phyloP scores from a whole-genome alignment of 2,329 filamentous ascomycete species.

The Bipolaris bicolor region DNA sequence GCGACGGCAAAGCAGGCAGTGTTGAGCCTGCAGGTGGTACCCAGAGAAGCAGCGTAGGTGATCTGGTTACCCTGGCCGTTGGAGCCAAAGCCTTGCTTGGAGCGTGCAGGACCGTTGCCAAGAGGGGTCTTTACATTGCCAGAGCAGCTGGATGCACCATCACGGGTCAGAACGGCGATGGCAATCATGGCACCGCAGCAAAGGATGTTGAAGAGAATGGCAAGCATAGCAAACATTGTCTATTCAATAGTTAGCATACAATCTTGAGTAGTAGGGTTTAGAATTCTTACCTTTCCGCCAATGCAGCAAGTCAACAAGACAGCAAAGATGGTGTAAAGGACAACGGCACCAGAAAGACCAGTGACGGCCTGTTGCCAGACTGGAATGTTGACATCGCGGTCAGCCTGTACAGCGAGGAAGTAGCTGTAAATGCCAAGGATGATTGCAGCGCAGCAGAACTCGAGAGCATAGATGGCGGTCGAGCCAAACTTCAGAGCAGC shows the following conservation, averaged over 20 bases:
- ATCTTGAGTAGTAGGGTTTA: too few relatives aligned
- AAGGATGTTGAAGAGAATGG: conserved; percentile 75
- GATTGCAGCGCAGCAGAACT: conserved; percentile 74
- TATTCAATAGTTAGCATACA: background rate
- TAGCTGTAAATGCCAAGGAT: conserved; percentile 80
- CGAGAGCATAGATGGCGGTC: conserved; percentile 73
- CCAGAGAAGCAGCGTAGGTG: conserved; percentile 55
- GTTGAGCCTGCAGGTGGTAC: conserved; percentile 76
- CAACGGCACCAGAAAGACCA: conserved; percentile 72
- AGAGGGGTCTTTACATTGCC: conserved; percentile 70
- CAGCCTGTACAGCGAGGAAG: conserved; percentile 75
- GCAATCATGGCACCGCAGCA: conserved; percentile 83
- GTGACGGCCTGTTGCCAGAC: conserved; percentile 74
- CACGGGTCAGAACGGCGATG: conserved; percentile 74
- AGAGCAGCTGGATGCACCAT: conserved; percentile 70
- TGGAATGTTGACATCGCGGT: conserved; percentile 68
- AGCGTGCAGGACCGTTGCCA: conserved; percentile 65
- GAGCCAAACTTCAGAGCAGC: conserved; percentile 71
- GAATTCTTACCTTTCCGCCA: conserved; percentile 64
- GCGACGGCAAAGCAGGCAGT: conserved; percentile 78
- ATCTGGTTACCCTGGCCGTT: conserved; percentile 48
- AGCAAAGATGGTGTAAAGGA: conserved; percentile 76
- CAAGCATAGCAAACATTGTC: conserved; percentile 71
- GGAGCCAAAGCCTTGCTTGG: conserved; percentile 58
- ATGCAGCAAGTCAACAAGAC: conserved; percentile 78